A percentile compares a stretch with the other conserved stretches of the same genome.
Conservation (phyloP, 1,284 basidiomycete genomes). For the Chondrostereum purpureum region DNA sequence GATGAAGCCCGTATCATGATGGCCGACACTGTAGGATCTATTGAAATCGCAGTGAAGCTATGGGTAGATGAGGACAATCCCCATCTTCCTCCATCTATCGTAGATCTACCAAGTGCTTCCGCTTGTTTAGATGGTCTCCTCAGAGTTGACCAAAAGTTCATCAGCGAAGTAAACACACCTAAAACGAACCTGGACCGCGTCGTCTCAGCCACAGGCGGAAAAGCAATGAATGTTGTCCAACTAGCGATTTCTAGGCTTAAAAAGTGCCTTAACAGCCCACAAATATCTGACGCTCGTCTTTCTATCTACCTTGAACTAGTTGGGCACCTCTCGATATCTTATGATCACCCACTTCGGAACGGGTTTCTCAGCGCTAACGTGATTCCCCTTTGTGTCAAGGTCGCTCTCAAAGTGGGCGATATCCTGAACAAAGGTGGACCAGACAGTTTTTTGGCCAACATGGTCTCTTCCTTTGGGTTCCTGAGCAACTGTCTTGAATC, state of each 20-base stretch:
- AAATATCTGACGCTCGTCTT: slow-evolving; percentile 14
- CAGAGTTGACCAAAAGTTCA: slow-evolving; percentile 10
- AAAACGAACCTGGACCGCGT: slow-evolving; percentile 21
- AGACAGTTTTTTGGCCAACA: slow-evolving; percentile 19
- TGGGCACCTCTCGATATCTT: slow-evolving; percentile 22
- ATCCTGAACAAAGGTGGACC: slow-evolving; percentile 17
- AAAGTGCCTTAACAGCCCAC: slow-evolving; percentile 16
- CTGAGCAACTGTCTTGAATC: slow-evolving; percentile 30
- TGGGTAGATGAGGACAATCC: slow-evolving; percentile 27
- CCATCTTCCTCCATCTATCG: slow-evolving; percentile 13
- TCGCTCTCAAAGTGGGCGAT: slow-evolving; percentile 22
- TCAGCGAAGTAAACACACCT: neutral
- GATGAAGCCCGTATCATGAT: slow-evolving; percentile 23
- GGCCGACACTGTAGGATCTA: slow-evolving; percentile 21
- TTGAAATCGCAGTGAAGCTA: slow-evolving; percentile 29
- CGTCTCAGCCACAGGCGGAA: slow-evolving; percentile 19
- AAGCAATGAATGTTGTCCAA: slow-evolving; percentile 22
- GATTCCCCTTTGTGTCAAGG: slow-evolving; percentile 24
- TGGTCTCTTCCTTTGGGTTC: slow-evolving; percentile 27
- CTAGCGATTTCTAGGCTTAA: slow-evolving; percentile 23
- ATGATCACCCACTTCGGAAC: slow-evolving; percentile 24
- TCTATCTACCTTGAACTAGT: slow-evolving; percentile 26
- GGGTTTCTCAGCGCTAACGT: slow-evolving; percentile 26
- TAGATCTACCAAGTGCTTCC: slow-evolving; percentile 22
- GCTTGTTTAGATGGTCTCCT: slow-evolving; percentile 27